These are phyloP conservation scores for Hypsizygus marmoreus DNA, from an alignment of 768 basidiomycete genomes.

Conservation along the genomic window DNA sequence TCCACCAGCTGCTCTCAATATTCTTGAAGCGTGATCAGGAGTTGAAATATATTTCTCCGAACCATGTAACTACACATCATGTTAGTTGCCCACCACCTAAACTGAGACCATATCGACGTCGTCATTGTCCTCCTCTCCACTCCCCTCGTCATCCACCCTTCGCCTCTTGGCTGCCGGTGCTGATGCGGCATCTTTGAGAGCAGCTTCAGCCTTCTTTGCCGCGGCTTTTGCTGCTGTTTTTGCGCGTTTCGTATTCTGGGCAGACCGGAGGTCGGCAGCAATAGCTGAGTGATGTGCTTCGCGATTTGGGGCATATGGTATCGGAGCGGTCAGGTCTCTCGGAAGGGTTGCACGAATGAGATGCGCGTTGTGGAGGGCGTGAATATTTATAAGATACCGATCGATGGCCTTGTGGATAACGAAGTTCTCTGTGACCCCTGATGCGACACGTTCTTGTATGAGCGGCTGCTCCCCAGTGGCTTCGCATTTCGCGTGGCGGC, in stretches of 20 bases:
- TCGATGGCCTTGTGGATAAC: conserved; percentile 19
- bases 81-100: too few species aligned
- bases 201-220: too few species aligned
- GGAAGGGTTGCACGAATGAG: conserved; percentile 22
- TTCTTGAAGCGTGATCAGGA: too few species aligned
- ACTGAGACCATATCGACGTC: too few species aligned
- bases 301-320: conserved; percentile 16
- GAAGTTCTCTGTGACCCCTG: conserved; percentile 8
- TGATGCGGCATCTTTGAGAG: too few species aligned
- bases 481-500: conserved; percentile 1
- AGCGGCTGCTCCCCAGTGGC: background rate
- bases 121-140: too few species aligned
- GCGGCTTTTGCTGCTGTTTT: background rate
- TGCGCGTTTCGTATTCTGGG: conserved; percentile 1
- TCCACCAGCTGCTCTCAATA: too few species aligned
- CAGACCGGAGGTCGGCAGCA: background rate
- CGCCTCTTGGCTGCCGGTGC: too few species aligned
- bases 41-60: too few species aligned
- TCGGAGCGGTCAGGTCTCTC: conserved; percentile 17
- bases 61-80: too few species aligned
- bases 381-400: conserved; percentile 26
- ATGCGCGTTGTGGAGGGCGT: conserved; percentile 32
- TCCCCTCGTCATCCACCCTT: too few species aligned
- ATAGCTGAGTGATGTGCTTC: background rate
- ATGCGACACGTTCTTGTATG: conserved; percentile 23